Evolutionary conservation across 208 protist genomes (phyloP), one percentile per base, ranked within the genome.

Genomic region (Wallacemonas sp.): DNA sequence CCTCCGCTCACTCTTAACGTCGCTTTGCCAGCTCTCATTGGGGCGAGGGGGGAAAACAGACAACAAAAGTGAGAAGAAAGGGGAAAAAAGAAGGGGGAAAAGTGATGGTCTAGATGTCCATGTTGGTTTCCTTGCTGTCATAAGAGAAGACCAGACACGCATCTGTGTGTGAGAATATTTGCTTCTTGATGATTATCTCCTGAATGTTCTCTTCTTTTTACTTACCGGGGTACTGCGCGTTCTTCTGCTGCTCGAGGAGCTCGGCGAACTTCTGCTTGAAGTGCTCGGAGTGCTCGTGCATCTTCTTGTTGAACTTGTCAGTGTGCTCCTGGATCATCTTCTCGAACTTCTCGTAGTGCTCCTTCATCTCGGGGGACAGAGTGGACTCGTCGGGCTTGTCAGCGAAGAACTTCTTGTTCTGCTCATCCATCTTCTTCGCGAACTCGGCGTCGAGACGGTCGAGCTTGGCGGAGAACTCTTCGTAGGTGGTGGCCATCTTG

Each of bases 271-370:
- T 96, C 62, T 81, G 68, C 84, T 95, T 95, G 84, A 96, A 95
- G 80, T 95, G 87, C 72, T 89, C 83, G 11, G 86, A 94, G 83
- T 94, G 87, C 72, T 96, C 89, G 74, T 78, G 74, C 91, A 96
- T 94, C 79, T 94, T 96, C 75, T 94, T 93, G 80, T 90, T 94
- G 81, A 96, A 96, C 77, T 96, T 96, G 26, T 94, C 90, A 36
- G 86, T 94, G 84, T 94, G 88, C 82, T 96, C 86, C 82, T 96
- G 79, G 75, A 94, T 87, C 69, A 87, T 82, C 66, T 82, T 83
- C 68, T 84, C 82, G 59, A 88, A 86, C 77, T 82, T 82, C 62
- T 88, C 82, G 42, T 86, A 88, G 85, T 94, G 88, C 76, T 94
- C 88, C 82, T 92, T 94, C 85, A 94, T 93, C 75, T 96, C 88